Percentiles rank a stretch among this genome's conserved stretches.
Evolutionary conservation across 2,329 filamentous ascomycete genomes (phyloP).

Genomic region (Arthrobotrys sphaeroides): DNA sequence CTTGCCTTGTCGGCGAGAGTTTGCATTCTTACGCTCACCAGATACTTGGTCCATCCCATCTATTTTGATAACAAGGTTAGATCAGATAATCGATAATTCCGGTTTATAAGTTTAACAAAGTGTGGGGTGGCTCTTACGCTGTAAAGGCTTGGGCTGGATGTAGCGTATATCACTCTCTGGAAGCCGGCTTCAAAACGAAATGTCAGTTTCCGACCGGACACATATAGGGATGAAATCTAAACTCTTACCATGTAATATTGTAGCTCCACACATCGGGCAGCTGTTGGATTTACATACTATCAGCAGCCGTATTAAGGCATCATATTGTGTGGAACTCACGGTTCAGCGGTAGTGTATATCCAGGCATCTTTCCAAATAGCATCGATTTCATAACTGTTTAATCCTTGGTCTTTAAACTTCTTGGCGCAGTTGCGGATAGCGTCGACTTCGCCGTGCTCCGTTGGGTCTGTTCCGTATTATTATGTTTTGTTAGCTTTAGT

Average conservation of each 20-base stretch:
- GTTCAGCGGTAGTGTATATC: constrained; percentile 50
- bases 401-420: constrained; percentile 35
- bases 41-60: constrained; percentile 42
- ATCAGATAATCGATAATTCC: too few relatives aligned
- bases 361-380: constrained; percentile 44
- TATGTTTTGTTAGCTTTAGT: too few relatives aligned
- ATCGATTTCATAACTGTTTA: constrained; percentile 21
- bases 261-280: constrained; percentile 43
- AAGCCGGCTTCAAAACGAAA: constrained; percentile 30
- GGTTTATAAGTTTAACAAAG: too few relatives aligned
- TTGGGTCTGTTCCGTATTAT: constrained; percentile 22
- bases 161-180: constrained; percentile 41
- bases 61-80: background rate
- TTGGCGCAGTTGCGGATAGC: constrained; percentile 41
- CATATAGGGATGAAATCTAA: background rate
- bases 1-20: constrained; percentile 31
- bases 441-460: constrained; percentile 44
- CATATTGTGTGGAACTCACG: background rate
- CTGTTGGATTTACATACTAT: background rate
- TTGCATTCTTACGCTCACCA: constrained; percentile 46
- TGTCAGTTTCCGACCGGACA: background rate
- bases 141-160: constrained; percentile 32
- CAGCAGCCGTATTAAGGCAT: background rate
- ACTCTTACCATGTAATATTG: constrained; percentile 42
- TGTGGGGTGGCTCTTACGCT: background rate